Base-by-base conservation (phyloP, 1,284 basidiomycete genomes). In the Cryptococcus sp. region DNA sequence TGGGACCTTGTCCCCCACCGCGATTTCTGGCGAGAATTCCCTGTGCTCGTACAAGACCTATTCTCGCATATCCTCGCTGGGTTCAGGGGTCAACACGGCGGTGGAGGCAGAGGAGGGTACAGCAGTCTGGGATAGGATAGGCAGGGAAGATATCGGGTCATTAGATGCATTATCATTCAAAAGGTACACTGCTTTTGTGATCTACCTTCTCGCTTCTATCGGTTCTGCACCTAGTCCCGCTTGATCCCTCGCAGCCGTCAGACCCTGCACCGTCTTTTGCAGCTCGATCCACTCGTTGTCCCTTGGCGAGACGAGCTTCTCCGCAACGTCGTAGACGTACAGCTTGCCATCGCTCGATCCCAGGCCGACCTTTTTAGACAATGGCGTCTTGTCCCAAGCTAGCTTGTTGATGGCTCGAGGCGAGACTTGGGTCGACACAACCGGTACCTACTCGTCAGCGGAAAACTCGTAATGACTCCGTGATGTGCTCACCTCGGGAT, bases 321-420 rank as follows among this genome's bases (percentile, higher is more conserved):
- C 90, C n/a, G 88, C 87, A 54, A 94, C 83, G 63, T 94, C 92
- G 71, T 95, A 97, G 34, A 98, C 80, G 71, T 95, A 94, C 48
- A 98, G 72, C 54, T 82, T 84, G 19, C 95, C 95, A 58, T 97
- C 93, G 56, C 87, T 87, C 12, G 88, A 88, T 23, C 92, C 95
- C 32, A 94, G 73, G 0, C 87, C 94, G 3, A 82, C 86, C 41
- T 89, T 82, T 34, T 86, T 81, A 1, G 60, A 54, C 12, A 3
- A 87, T 85, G 57, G 90, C 85, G 69, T 87, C 85, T 81, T 78
- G 63, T 97, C 91, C 92, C 93, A 99, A 53, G 86, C 81, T 22
- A 98, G 71, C 74, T 97, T 97, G 77, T 99, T 98, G 60, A 98
- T 81, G 10, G 91, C 92, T 5, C 84, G 81, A 0, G 83, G 81